Evolutionary conservation across 225 moss, liverwort and hornwort species (phyloP), one percentile per base, ranked within the genome.

Genomic region (Sphagnum contortum): DNA sequence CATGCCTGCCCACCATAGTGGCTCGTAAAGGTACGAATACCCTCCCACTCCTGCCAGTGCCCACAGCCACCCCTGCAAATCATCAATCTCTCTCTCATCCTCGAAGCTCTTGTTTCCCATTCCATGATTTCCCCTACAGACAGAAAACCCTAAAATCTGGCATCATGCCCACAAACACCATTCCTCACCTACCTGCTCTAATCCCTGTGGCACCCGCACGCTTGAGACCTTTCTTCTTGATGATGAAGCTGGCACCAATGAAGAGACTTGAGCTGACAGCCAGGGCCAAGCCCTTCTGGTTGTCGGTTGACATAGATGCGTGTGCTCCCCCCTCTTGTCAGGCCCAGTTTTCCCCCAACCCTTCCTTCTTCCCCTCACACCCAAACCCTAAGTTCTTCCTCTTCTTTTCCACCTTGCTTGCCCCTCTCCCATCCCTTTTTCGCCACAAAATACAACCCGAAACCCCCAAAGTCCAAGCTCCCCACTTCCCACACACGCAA

Each of bases 161-260:
- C 29, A 29, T 46, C 63, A 48, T 4, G 10, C 11, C 63, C 48
- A 48, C 48, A 2, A 8, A 7, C 2, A 45, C 13, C 12, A 5
- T 29, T 5, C 49, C 63, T n/a, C 45, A 47, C 47, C 11, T n/a
- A 87, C 89, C 89, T 72, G 95, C 95, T 66, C 95, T 81, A 44
- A 95, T 83, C 48, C 95, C 95, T 44, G 95, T 89, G 11, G 77
- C 81, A 4, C 92, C 95, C 5, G 95, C 95, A 14, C 89, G 83
- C 81, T 95, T 95, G 66, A 95, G 79, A 2, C 95, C 95, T 67
- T 95, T 95, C 70, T 95, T 95, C 81, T 95, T 95, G n/a, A 95
- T 75, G 51, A 95, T 95, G 55, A 95, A 95, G 74, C 95, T 95
- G 64, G 90, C 92, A 45, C 95, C 95, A 57, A 95, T 95, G 79